These are phyloP conservation scores for Penicillium longicatenatum DNA, from an alignment of 495 filamentous ascomycete species.

Conservation along the genomic window DNA sequence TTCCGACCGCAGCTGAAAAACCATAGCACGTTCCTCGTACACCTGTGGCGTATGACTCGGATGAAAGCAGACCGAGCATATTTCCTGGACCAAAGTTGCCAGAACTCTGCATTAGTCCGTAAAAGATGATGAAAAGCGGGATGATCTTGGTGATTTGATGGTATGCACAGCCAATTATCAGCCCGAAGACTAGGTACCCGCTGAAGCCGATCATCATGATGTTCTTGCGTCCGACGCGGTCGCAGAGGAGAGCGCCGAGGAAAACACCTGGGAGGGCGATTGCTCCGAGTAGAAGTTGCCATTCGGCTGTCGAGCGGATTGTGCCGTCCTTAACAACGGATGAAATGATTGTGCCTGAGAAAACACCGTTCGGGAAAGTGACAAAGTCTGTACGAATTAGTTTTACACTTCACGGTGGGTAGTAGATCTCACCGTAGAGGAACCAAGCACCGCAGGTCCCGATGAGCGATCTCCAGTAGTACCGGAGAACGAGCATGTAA, in stretches of 20 bases:
- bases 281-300: conserved; percentile 51
- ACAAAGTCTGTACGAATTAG: conserved; percentile 26
- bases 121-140: conserved; percentile 56
- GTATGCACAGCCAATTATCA: conserved; percentile 54
- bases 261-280: conserved; percentile 52
- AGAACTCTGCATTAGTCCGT: conserved; percentile 53
- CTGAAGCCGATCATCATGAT: conserved; percentile 58
- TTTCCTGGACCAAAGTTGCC: conserved; percentile 56
- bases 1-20: conserved; percentile 54
- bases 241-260: conserved; percentile 50
- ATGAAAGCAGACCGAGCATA: conserved; percentile 52
- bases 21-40: conserved; percentile 55
- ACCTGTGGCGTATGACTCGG: conserved; percentile 52
- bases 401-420: not conserved
- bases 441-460: conserved; percentile 55
- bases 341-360: conserved; percentile 51
- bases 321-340: conserved; percentile 39
- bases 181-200: conserved; percentile 53
- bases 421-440: conserved; percentile 41
- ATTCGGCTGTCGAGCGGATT: conserved; percentile 45
- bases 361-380: conserved; percentile 53
- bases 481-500: conserved; percentile 44
- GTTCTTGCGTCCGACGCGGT: conserved; percentile 48
- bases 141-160: conserved; percentile 50
- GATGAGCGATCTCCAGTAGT: conserved; percentile 52